phyloP scores from a whole-genome alignment of 140 eudicot species.

The Cichorium intybus region DNA sequence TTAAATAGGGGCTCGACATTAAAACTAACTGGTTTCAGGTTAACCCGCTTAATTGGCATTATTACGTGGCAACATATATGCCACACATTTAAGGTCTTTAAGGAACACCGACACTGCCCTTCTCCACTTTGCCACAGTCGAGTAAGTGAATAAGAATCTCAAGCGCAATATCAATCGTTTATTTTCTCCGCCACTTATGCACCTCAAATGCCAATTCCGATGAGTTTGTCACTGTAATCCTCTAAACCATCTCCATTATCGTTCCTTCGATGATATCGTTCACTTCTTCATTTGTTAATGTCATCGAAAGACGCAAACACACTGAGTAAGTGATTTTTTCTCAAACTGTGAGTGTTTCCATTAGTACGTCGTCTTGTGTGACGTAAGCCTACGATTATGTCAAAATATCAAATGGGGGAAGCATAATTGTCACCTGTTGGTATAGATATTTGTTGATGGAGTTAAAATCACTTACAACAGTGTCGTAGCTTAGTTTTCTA shows the following conservation, averaged over 20 bases:
- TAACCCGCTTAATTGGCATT: too few species aligned
- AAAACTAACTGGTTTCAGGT: too few species aligned
- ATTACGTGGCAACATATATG: too few species aligned
- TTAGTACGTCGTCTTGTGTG: slow-evolving; percentile 79
- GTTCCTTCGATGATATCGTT: slow-evolving; percentile 65
- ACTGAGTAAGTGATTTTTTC: slow-evolving; percentile 85
- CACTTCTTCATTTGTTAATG: slow-evolving; percentile 50
- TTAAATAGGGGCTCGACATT: too few species aligned
- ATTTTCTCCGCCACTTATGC: slow-evolving; percentile 89
- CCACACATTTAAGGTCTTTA: too few species aligned
- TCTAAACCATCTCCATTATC: slow-evolving; percentile 80
- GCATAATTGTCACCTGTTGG: too few species aligned
- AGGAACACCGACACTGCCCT: too few species aligned
- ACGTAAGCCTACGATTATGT: slow-evolving; percentile 72
- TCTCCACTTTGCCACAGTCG: too few species aligned
- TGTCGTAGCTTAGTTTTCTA: slow-evolving; percentile 51
- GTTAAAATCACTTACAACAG: slow-evolving; percentile 51
- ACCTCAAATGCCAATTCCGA: slow-evolving; percentile 94
- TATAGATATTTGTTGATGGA: neutral
- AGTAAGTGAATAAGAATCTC: slow-evolving; percentile 71
- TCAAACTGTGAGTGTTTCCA: slow-evolving; percentile 89
- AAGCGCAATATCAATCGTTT: slow-evolving; percentile 77
- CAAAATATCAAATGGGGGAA: neutral
- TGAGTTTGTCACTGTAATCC: slow-evolving; percentile 64
- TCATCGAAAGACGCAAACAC: slow-evolving; percentile 64